A percentile compares a stretch with the other conserved stretches of the same genome.
phyloP scores from a whole-genome alignment of 1,284 basidiomycete genomes.

The Cryptococcus hybrid region DNA sequence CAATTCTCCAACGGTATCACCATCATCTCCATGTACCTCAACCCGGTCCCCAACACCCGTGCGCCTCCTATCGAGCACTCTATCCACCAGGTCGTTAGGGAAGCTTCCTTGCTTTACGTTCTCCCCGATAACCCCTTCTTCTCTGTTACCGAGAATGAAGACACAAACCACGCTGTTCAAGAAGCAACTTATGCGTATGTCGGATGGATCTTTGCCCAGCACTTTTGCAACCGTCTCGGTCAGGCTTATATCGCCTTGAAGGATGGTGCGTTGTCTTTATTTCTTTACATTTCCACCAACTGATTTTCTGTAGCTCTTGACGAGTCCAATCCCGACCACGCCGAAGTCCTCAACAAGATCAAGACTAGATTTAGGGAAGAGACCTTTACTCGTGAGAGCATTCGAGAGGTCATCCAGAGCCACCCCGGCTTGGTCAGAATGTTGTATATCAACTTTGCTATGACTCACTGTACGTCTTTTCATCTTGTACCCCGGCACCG shows the following conservation, averaged over 20 bases:
- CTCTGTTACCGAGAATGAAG: slow-evolving; percentile 50
- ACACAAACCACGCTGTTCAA: slow-evolving; percentile 82
- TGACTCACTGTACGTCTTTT: slow-evolving; percentile 65
- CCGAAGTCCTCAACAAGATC: slow-evolving; percentile 92
- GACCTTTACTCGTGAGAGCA: slow-evolving; percentile 96
- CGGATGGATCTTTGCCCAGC: slow-evolving; percentile 92
- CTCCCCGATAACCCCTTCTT: slow-evolving; percentile 93
- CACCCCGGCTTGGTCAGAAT: slow-evolving; percentile 82
- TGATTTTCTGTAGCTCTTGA: slow-evolving; percentile 59
- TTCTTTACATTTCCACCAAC: neutral
- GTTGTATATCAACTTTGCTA: slow-evolving; percentile 97
- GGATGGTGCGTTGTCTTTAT: slow-evolving; percentile 51
- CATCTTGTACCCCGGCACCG: neutral
- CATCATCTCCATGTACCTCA: slow-evolving; percentile 93
- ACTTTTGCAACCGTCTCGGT: slow-evolving; percentile 94
- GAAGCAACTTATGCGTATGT: slow-evolving; percentile 97
- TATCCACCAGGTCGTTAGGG: slow-evolving; percentile 94
- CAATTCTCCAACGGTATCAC: slow-evolving; percentile 97
- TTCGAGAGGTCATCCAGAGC: slow-evolving; percentile 78
- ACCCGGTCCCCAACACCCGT: slow-evolving; percentile 71
- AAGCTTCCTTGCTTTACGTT: slow-evolving; percentile 91
- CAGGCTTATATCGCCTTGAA: slow-evolving; percentile 80
- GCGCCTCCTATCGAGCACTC: slow-evolving; percentile 92
- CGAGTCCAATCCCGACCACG: slow-evolving; percentile 86
- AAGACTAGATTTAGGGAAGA: slow-evolving; percentile 97